Conservation (phyloP, 805 yeast species). For the Candida namnaoensis region DNA sequence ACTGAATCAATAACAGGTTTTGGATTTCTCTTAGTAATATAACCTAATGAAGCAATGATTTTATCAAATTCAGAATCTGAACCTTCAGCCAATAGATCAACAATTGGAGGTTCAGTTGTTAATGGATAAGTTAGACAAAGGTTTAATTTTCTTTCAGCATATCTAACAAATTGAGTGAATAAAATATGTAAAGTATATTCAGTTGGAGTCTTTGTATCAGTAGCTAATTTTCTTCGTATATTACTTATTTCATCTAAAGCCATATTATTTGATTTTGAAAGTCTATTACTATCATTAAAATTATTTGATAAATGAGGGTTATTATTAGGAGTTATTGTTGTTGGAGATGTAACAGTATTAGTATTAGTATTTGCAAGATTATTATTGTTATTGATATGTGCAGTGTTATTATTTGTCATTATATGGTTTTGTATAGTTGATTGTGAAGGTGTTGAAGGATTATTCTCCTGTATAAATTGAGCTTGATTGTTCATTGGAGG, state of each 20-base stretch:
- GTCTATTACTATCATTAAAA: background rate
- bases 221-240: constrained; percentile 29
- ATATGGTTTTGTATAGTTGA: background rate
- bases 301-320: background rate
- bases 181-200: constrained; percentile 92
- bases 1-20: constrained; percentile 96
- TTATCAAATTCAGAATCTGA: constrained; percentile 81
- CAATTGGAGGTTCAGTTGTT: constrained; percentile 69
- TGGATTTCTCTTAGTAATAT: constrained; percentile 82
- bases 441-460: background rate
- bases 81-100: constrained; percentile 75
- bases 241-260: constrained; percentile 14
- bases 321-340: background rate
- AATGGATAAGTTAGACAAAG: constrained; percentile 58
- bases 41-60: constrained; percentile 79
- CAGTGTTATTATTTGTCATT: no score
- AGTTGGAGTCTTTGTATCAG: constrained; percentile 64
- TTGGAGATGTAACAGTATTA: background rate
- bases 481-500: no score
- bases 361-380: background rate
- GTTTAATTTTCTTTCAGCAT: constrained; percentile 82
- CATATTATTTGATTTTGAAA: constrained; percentile 9
- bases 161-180: constrained; percentile 91
- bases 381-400: background rate
- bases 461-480: no score